phyloP scores from a whole-genome alignment of 140 eudicot genomes.

The Bidens hawaiensis region DNA sequence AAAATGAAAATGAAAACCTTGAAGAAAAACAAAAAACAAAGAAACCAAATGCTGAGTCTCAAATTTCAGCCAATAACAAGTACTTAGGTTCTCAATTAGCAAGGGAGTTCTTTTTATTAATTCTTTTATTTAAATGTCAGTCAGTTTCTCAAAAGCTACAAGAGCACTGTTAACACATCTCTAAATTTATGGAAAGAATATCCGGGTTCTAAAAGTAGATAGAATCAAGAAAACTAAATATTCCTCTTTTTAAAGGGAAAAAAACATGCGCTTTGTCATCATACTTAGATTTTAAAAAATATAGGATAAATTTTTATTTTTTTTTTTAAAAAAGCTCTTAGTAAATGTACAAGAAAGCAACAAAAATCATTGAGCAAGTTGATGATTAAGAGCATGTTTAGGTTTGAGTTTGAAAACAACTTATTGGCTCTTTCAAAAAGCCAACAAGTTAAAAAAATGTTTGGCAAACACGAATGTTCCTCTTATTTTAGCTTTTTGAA shows the following conservation, averaged over 20 bases:
- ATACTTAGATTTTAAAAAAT: not conserved
- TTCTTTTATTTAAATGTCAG: not conserved
- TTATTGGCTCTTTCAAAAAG: too few relatives aligned
- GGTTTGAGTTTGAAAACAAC: too few relatives aligned
- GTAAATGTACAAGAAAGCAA: not conserved
- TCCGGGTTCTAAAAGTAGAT: not conserved
- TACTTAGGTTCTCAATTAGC: not conserved
- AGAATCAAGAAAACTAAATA: not conserved
- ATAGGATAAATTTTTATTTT: too few relatives aligned
- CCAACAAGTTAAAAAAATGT: too few relatives aligned
- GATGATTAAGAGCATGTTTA: too few relatives aligned
- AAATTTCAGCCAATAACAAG: not conserved
- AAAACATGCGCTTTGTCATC: not conserved
- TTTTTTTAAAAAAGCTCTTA: not conserved
- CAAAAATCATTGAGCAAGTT: too few relatives aligned
- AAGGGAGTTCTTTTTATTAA: not conserved
- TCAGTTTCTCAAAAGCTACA: not conserved
- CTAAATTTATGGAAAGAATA: not conserved
- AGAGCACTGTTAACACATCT: not conserved
- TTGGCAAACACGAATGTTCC: too few relatives aligned
- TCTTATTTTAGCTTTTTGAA: too few relatives aligned
- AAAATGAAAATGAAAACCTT: not conserved
- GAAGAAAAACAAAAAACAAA: not conserved
- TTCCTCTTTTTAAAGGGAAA: not conserved
- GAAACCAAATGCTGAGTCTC: not conserved